Evolutionary conservation across 106 monocot species (phyloP).

Genomic region (Phalaenopsis aphrodite): DNA sequence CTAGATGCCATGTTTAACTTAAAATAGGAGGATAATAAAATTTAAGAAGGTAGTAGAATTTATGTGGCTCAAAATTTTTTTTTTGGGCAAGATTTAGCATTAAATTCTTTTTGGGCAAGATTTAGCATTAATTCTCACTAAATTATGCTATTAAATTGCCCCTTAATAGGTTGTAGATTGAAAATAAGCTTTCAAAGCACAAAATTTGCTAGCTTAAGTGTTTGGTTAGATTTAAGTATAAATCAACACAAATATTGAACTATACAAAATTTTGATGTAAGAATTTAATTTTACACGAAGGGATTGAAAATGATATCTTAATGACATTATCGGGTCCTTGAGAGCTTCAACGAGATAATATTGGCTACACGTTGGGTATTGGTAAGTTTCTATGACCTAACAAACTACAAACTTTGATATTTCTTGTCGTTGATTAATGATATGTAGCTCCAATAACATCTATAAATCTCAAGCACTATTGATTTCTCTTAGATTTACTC

Average conservation of each 20-base stretch:
- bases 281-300: not conserved
- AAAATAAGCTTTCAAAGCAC: not conserved
- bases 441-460: not conserved
- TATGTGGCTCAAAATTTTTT: too few relatives aligned
- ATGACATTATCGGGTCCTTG: not conserved
- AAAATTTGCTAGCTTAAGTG: not conserved
- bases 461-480: too few relatives aligned
- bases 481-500: too few relatives aligned
- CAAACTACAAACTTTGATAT: not conserved
- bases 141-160: too few relatives aligned
- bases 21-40: too few relatives aligned
- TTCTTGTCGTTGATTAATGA: too few relatives aligned
- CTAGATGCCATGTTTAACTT: too few relatives aligned
- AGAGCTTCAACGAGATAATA: not conserved
- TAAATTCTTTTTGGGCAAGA: too few relatives aligned
- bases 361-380: not conserved
- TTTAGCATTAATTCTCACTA: too few relatives aligned
- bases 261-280: not conserved
- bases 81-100: too few relatives aligned
- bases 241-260: not conserved
- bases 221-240: not conserved
- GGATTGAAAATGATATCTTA: not conserved
- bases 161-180: too few relatives aligned
- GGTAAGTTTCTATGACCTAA: not conserved
- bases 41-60: too few relatives aligned